Conservation (phyloP, 2,329 filamentous ascomycete genomes). For the Endoconidiophora laricicola region DNA sequence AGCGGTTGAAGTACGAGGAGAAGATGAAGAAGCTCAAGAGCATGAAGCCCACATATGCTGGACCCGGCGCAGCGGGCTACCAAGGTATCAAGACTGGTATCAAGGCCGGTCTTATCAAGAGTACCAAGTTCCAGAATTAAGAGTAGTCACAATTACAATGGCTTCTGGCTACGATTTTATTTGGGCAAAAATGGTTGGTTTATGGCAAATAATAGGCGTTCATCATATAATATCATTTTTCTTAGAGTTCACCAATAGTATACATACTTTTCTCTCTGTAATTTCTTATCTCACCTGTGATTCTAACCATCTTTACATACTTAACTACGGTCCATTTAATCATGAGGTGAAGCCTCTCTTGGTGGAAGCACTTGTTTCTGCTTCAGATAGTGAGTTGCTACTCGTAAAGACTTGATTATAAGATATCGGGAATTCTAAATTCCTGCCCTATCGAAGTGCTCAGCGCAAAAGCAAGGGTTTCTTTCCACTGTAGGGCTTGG, state of each 20-base stretch:
- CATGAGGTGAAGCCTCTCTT: not conserved
- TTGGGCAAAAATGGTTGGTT: constrained; percentile 12
- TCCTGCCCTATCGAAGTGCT: constrained; percentile 21
- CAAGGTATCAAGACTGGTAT: constrained; percentile 87
- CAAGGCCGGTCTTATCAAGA: constrained; percentile 84
- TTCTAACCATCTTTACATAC: not conserved
- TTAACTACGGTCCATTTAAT: not conserved
- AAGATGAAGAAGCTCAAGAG: constrained; percentile 94
- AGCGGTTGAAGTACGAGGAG: constrained; percentile 87
- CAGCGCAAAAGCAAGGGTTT: constrained; percentile 19
- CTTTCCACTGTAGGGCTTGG: constrained; percentile 21
- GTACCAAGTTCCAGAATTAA: constrained; percentile 57
- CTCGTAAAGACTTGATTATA: constrained; percentile 1
- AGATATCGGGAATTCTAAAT: constrained; percentile 16
- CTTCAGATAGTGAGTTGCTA: not conserved
- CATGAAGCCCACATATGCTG: constrained; percentile 72
- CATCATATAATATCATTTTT: constrained; percentile 8
- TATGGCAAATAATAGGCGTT: constrained; percentile 5
- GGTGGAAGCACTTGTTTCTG: not conserved
- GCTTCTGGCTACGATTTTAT: not conserved
- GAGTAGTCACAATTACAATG: not conserved
- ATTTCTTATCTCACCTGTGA: not conserved
- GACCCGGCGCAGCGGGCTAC: constrained; percentile 72
- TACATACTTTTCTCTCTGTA: not conserved
- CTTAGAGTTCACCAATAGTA: constrained; percentile 1